Percentiles rank a stretch among this genome's conserved stretches.
These are phyloP conservation scores for Cordyceps cicadae DNA, from an alignment of 2,329 filamentous ascomycete genomes.

Conservation along the genomic window DNA sequence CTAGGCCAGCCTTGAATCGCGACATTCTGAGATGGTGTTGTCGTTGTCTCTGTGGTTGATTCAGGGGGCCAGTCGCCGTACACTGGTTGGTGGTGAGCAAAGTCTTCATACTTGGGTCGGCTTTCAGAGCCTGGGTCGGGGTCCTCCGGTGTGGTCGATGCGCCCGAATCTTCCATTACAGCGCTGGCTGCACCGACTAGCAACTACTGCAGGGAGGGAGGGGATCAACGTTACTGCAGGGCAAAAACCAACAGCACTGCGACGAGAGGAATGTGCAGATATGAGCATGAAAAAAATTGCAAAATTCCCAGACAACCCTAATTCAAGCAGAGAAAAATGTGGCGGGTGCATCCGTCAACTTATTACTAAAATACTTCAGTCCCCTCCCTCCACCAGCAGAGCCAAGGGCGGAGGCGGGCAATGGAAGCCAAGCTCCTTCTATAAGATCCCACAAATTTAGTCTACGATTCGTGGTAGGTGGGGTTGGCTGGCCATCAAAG, in stretches of 20 bases:
- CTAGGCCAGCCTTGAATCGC: conserved; percentile 4
- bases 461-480: conserved; percentile 1
- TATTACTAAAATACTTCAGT: background rate
- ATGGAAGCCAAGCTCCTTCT: background rate
- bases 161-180: conserved; percentile 8
- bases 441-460: background rate
- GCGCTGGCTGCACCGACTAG: background rate
- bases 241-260: background rate
- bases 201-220: background rate
- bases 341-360: background rate
- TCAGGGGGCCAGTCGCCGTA: conserved; percentile 8
- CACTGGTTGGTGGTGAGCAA: conserved; percentile 9
- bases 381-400: background rate
- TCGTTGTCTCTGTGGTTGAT: conserved; percentile 1
- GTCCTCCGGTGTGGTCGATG: conserved; percentile 7
- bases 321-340: background rate
- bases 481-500: background rate
- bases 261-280: background rate
- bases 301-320: background rate
- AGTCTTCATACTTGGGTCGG: conserved; percentile 12
- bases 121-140: conserved; percentile 8
- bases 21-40: conserved; percentile 2
- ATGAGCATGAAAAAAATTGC: background rate
- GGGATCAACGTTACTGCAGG: background rate
- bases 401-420: background rate